Conservation (phyloP, 1,139 yeast genomes). For the Taiozyma onychis region DNA sequence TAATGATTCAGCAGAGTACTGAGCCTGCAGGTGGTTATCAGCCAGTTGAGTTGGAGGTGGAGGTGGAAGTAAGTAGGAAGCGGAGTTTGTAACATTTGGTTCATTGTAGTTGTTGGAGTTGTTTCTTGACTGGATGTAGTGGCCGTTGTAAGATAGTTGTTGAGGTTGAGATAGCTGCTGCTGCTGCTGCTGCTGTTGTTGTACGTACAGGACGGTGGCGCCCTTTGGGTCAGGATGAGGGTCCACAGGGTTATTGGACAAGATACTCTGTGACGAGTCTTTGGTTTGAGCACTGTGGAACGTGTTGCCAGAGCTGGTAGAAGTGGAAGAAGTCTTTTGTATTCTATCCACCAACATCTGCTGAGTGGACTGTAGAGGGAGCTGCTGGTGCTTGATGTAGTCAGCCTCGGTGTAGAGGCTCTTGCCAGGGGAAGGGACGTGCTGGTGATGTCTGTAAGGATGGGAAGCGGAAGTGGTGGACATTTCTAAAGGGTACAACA, state of each 20-base stretch:
- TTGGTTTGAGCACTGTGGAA: conserved; percentile 6
- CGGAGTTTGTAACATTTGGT: neutral
- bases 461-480: neutral
- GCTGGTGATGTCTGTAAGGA: conserved; percentile 1
- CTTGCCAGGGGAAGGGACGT: neutral
- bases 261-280: conserved; percentile 4
- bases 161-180: neutral
- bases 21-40: neutral
- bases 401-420: neutral
- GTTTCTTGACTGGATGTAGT: neutral
- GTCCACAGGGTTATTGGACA: conserved; percentile 5
- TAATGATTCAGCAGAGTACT: neutral
- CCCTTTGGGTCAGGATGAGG: conserved; percentile 3
- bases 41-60: neutral
- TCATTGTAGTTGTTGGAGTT: neutral
- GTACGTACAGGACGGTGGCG: neutral
- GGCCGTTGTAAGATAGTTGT: conserved; percentile 1
- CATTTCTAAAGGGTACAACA: neutral
- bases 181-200: neutral
- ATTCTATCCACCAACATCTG: neutral
- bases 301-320: conserved; percentile 6
- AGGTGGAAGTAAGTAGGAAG: neutral
- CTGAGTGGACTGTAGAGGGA: neutral
- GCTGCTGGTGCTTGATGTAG: neutral
- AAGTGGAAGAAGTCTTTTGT: conserved; percentile 1